A percentile compares a stretch with the other conserved stretches of the same genome.
Evolutionary conservation across 768 basidiomycete species (phyloP).

Genomic region (Pisolithus albus): DNA sequence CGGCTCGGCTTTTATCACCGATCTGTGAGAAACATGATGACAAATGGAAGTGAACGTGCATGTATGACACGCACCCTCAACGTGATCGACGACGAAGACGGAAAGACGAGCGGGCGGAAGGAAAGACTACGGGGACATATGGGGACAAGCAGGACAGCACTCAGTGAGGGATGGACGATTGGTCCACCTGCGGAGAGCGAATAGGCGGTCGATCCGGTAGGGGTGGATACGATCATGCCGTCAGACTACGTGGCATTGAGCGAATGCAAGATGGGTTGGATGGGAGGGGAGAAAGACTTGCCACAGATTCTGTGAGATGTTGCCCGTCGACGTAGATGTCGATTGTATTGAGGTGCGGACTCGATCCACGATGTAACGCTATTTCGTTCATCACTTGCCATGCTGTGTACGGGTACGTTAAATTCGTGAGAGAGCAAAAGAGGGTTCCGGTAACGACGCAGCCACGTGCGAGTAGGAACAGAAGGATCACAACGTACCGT

Average conservation of each 20-base stretch:
- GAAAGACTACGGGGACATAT: conserved; percentile 91
- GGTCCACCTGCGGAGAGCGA: conserved; percentile 94
- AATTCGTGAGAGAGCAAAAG: not conserved
- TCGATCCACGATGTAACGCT: conserved; percentile 84
- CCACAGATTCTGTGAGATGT: conserved; percentile 92
- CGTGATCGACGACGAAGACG: conserved; percentile 69
- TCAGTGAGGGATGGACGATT: conserved; percentile 89
- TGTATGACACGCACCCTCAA: conserved; percentile 47
- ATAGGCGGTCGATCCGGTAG: conserved; percentile 95
- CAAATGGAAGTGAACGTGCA: conserved; percentile 1
- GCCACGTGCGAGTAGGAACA: not conserved
- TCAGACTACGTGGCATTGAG: conserved; percentile 56
- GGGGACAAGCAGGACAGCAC: conserved; percentile 88
- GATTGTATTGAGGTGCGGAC: conserved; percentile 87
- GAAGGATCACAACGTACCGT: conserved; percentile 38
- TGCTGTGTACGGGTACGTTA: conserved; percentile 35
- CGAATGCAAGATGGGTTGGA: conserved; percentile 5
- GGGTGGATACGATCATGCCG: conserved; percentile 89
- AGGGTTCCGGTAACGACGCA: not conserved
- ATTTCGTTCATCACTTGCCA: conserved; percentile 99
- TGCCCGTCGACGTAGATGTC: conserved; percentile 93
- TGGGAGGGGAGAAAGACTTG: conserved; percentile 35
- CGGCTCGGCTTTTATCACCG: conserved; percentile 75
- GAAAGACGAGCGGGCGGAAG: conserved; percentile 88
- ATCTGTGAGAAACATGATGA: conserved; percentile 43